Conservation (phyloP, 371 early-diverging fungal genomes). For the Coemansia sp. region DNA sequence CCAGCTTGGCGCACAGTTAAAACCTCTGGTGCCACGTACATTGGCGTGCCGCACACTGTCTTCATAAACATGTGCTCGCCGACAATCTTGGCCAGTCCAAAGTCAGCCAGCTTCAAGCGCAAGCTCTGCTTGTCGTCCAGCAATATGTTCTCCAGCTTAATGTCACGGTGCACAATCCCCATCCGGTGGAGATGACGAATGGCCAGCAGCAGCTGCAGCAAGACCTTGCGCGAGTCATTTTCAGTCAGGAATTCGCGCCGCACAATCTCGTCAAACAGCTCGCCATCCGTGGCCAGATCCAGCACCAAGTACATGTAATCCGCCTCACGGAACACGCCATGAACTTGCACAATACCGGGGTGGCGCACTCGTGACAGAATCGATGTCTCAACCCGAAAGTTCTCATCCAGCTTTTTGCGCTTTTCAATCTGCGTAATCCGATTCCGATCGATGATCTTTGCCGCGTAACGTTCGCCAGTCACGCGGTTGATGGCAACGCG, state of each 20-base stretch:
- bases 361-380: slow-evolving; percentile 73
- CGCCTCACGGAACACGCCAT: slow-evolving; percentile 63
- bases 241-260: slow-evolving; percentile 71
- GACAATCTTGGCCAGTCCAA: slow-evolving; percentile 88
- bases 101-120: slow-evolving; percentile 89
- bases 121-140: slow-evolving; percentile 59
- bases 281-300: slow-evolving; percentile 76
- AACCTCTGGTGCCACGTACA: slow-evolving; percentile 97
- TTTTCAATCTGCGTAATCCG: slow-evolving; percentile 45
- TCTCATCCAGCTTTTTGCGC: slow-evolving; percentile 55
- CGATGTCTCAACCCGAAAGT: slow-evolving; percentile 66
- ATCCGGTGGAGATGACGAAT: slow-evolving; percentile 72
- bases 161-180: slow-evolving; percentile 76
- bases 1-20: slow-evolving; percentile 61
- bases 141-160: slow-evolving; percentile 86
- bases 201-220: slow-evolving; percentile 74
- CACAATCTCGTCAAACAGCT: slow-evolving; percentile 90
- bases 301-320: slow-evolving; percentile 66
- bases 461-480: slow-evolving; percentile 58
- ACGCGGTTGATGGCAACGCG: slow-evolving; percentile 54
- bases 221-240: slow-evolving; percentile 73
- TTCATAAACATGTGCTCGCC: slow-evolving; percentile 61
- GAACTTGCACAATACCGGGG: slow-evolving; percentile 61
- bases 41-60: slow-evolving; percentile 95
- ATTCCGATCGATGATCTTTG: slow-evolving; percentile 64